Percentiles rank a stretch among this genome's conserved stretches.
These are phyloP conservation scores for Pseudofabraea citricarpa DNA, from an alignment of 2,329 filamentous ascomycete species.

Conservation along the genomic window DNA sequence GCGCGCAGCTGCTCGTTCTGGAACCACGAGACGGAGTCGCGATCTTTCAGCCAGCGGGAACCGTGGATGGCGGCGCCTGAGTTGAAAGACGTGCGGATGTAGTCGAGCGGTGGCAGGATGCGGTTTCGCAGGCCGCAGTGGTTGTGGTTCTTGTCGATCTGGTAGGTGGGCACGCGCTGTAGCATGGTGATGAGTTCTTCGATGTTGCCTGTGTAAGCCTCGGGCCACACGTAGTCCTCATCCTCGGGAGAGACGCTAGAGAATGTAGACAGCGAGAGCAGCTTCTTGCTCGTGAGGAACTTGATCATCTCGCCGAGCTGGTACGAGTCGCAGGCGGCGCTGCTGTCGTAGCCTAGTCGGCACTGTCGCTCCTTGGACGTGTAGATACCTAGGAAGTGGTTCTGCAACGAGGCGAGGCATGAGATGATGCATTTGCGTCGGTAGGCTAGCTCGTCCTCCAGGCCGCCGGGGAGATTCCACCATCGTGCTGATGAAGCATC, in stretches of 20 bases:
- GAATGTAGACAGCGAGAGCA: conserved; percentile 56
- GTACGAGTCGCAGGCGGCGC: conserved; percentile 68
- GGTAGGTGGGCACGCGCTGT: conserved; percentile 65
- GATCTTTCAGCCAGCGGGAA: conserved; percentile 40
- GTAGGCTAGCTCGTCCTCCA: conserved; percentile 66
- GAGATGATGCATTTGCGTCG: conserved; percentile 63
- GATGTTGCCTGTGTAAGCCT: conserved; percentile 52
- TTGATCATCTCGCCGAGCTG: conserved; percentile 74
- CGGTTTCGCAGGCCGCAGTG: conserved; percentile 68
- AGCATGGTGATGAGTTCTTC: conserved; percentile 55
- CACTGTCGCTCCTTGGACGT: conserved; percentile 65
- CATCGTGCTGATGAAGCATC: conserved; percentile 48
- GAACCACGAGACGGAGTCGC: not conserved
- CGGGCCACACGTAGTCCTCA: conserved; percentile 25
- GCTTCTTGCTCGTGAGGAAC: conserved; percentile 59
- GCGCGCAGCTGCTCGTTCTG: not conserved
- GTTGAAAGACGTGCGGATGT: conserved; percentile 53
- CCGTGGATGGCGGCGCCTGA: conserved; percentile 38
- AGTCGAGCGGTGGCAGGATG: conserved; percentile 61
- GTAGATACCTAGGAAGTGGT: conserved; percentile 64
- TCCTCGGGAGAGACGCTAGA: conserved; percentile 39
- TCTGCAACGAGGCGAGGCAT: conserved; percentile 64
- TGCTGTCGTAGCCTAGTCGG: conserved; percentile 69
- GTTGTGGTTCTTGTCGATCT: conserved; percentile 67
- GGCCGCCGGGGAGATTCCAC: conserved; percentile 66